Conservation (phyloP, 805 yeast genomes). For the Millerozyma acaciae region DNA sequence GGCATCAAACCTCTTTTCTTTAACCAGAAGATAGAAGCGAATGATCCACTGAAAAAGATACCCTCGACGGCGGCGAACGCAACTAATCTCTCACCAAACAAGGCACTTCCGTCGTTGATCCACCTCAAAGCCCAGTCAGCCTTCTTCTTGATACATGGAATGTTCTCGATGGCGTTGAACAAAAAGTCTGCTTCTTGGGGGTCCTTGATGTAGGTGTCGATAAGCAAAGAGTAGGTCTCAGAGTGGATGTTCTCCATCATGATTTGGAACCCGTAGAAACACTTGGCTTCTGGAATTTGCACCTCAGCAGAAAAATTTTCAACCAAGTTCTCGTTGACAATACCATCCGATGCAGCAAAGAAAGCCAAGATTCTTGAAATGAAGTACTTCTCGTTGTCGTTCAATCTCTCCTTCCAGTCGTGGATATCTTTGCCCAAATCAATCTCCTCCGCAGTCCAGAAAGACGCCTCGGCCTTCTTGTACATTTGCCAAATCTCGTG, state of each 20-base stretch:
- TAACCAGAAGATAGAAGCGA: conserved; percentile 97
- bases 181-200: conserved; percentile 87
- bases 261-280: conserved; percentile 98
- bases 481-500: conserved; percentile 99
- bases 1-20: conserved; percentile 99
- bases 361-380: conserved; percentile 92
- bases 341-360: conserved; percentile 98
- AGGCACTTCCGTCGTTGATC: conserved; percentile 84
- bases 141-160: conserved; percentile 93
- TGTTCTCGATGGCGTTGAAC: conserved; percentile 93
- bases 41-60: conserved; percentile 96
- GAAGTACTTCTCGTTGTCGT: conserved; percentile 88
- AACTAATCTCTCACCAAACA: conserved; percentile 92
- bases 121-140: conserved; percentile 99
- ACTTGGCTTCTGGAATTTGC: conserved; percentile 95
- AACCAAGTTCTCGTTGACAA: conserved; percentile 94
- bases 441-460: conserved; percentile 99
- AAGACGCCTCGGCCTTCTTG: conserved; percentile 98
- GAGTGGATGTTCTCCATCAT: conserved; percentile 99
- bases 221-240: conserved; percentile 91
- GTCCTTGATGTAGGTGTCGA: conserved; percentile 94
- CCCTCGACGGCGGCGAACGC: conserved; percentile 99
- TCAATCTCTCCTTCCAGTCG: conserved; percentile 91
- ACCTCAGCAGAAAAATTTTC: conserved; percentile 98
- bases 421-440: conserved; percentile 86